These are phyloP conservation scores for Torulaspora franciscae DNA, from an alignment of 805 yeast genomes.

Conservation along the genomic window DNA sequence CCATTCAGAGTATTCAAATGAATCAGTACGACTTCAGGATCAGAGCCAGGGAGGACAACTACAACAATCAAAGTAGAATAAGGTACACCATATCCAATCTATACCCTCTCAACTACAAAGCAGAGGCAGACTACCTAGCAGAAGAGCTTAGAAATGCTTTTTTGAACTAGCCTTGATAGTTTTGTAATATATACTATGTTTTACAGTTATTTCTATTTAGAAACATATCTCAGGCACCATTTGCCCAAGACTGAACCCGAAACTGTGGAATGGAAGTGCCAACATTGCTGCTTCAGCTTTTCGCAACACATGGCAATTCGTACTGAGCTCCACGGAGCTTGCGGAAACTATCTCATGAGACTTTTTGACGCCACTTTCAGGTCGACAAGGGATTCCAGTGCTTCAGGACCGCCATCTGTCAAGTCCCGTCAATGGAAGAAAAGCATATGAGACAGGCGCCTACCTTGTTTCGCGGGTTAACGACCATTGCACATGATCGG, in stretches of 20 bases:
- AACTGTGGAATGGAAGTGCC: too few species aligned
- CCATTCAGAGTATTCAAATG: slow-evolving; percentile 51
- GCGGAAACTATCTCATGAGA: too few species aligned
- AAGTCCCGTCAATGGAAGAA: not conserved
- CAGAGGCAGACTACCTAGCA: slow-evolving; percentile 57
- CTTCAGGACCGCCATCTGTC: not conserved
- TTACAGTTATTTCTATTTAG: not conserved
- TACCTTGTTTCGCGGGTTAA: too few species aligned
- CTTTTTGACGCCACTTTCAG: too few species aligned
- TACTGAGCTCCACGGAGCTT: too few species aligned
- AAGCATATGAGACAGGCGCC: too few species aligned
- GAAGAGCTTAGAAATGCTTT: slow-evolving; percentile 31
- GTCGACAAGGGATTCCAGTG: too few species aligned
- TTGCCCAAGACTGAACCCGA: too few species aligned
- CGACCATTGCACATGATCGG: slow-evolving; percentile 2
- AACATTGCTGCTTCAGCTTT: too few species aligned
- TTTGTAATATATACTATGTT: not conserved
- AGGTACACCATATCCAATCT: slow-evolving; percentile 64
- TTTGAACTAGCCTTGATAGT: not conserved
- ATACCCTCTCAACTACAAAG: slow-evolving; percentile 48
- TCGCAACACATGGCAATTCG: too few species aligned
- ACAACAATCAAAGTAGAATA: slow-evolving; percentile 70
- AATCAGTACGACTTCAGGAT: slow-evolving; percentile 70
- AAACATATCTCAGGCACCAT: not conserved
- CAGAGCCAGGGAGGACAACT: slow-evolving; percentile 77